Evolutionary conservation across 768 basidiomycete genomes (phyloP).

Genomic region (Mycena vitilis): DNA sequence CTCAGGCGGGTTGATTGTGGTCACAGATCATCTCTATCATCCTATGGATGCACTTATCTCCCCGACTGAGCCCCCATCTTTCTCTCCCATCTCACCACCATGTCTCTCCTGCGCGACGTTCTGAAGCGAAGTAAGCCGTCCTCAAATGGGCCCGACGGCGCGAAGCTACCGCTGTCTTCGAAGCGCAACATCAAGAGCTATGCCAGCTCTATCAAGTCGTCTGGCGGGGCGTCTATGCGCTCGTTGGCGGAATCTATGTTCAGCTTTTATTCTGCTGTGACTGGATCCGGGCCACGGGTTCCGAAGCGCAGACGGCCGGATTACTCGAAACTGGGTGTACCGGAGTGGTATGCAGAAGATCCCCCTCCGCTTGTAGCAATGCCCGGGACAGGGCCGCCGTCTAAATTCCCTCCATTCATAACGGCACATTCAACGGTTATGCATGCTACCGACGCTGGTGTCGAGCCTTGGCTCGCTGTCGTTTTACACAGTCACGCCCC

Average conservation of each 20-base stretch:
- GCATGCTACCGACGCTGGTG: constrained; percentile 8
- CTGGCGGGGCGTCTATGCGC: constrained; percentile 35
- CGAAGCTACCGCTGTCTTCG: constrained; percentile 24
- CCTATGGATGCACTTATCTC: too few species aligned
- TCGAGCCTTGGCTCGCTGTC: constrained; percentile 27
- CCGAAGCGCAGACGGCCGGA: constrained; percentile 32
- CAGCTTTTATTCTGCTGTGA: constrained; percentile 31
- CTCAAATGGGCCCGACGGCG: not conserved
- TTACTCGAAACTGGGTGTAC: constrained; percentile 27
- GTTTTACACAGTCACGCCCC: constrained; percentile 35
- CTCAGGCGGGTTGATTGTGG: too few species aligned
- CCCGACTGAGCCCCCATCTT: too few species aligned
- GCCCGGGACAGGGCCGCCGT: constrained; percentile 24
- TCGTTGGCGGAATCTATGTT: constrained; percentile 30
- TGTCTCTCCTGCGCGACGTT: constrained; percentile 27
- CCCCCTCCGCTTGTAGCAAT: constrained; percentile 20
- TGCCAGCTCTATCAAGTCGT: constrained; percentile 32
- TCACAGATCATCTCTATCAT: too few species aligned
- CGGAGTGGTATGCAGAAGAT: constrained; percentile 26
- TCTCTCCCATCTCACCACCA: not conserved
- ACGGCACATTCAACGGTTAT: constrained; percentile 4
- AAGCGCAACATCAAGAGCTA: constrained; percentile 35
- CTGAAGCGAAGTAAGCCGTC: constrained; percentile 20
- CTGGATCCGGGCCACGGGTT: constrained; percentile 26
- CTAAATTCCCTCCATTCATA: constrained; percentile 3